These are phyloP conservation scores for Zygosaccharomyces kombuchaensis DNA, from an alignment of 805 yeast species.

Conservation along the genomic window DNA sequence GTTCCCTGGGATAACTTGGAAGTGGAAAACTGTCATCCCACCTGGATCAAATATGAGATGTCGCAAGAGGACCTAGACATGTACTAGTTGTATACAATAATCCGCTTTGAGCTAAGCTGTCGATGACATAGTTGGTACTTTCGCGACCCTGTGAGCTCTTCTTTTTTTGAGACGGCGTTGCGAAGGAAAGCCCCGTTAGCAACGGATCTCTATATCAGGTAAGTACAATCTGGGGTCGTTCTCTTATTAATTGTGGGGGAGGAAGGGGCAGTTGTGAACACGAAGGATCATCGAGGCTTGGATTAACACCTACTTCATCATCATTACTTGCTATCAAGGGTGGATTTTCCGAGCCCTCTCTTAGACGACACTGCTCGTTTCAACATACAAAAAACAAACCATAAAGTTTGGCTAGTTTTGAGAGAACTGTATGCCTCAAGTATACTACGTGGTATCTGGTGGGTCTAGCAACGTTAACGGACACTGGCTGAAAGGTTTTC, in stretches of 20 bases:
- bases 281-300: not conserved
- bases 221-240: not conserved
- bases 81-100: conserved; percentile 13
- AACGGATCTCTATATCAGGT: not conserved
- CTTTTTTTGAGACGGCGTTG: not conserved
- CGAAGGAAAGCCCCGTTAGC: not conserved
- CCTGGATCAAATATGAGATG: conserved; percentile 55
- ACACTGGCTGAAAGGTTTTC: conserved; percentile 15
- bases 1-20: conserved; percentile 46
- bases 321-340: not conserved
- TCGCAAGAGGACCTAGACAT: conserved; percentile 27
- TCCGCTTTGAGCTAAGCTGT: not conserved
- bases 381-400: not conserved
- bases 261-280: too few species aligned
- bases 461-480: conserved; percentile 16
- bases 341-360: not conserved
- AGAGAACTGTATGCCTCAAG: conserved; percentile 9
- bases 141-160: not conserved
- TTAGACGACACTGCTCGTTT: not conserved
- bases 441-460: conserved; percentile 9
- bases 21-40: conserved; percentile 71
- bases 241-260: not conserved
- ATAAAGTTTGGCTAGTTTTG: not conserved
- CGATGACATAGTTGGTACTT: not conserved
- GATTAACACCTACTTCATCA: not conserved